These are phyloP conservation scores for Ganoderma resinaceum DNA, from an alignment of 1,284 basidiomycete genomes.

Conservation along the genomic window DNA sequence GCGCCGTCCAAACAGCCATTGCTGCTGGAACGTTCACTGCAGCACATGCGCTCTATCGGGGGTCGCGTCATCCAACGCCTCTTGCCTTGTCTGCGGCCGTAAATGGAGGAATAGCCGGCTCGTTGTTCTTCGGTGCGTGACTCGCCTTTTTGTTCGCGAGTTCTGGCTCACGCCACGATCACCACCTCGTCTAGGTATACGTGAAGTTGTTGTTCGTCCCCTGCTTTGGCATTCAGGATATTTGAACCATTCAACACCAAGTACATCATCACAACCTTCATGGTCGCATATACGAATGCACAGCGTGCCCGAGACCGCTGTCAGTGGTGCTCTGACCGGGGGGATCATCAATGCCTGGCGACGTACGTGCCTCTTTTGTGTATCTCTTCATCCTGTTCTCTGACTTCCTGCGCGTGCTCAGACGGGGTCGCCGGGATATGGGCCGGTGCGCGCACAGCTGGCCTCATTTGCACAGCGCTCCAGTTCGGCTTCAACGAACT, in stretches of 20 bases:
- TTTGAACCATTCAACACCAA: constrained; percentile 34
- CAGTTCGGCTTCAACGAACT: constrained; percentile 74
- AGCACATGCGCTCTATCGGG: constrained; percentile 57
- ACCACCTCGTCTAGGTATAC: constrained; percentile 53
- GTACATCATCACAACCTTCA: constrained; percentile 34
- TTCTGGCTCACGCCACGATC: constrained; percentile 2
- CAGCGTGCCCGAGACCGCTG: constrained; percentile 64
- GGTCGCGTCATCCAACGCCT: constrained; percentile 44
- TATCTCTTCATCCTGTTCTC: constrained; percentile 4
- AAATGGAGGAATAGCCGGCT: constrained; percentile 71
- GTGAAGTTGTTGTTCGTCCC: constrained; percentile 72
- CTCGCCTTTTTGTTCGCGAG: not conserved
- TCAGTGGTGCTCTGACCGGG: constrained; percentile 71
- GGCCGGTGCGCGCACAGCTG: constrained; percentile 63
- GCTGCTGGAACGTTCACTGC: constrained; percentile 59
- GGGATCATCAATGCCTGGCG: constrained; percentile 55
- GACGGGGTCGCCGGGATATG: constrained; percentile 50
- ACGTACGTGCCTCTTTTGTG: constrained; percentile 42
- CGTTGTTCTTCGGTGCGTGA: constrained; percentile 75
- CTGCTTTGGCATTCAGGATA: constrained; percentile 45
- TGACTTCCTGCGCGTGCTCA: constrained; percentile 29
- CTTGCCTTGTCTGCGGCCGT: constrained; percentile 60
- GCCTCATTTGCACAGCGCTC: constrained; percentile 58
- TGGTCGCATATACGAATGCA: constrained; percentile 62
- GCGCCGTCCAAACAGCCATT: constrained; percentile 46